Base-by-base conservation (phyloP, 2,329 filamentous ascomycete genomes). In the Fusarium robinianum region DNA sequence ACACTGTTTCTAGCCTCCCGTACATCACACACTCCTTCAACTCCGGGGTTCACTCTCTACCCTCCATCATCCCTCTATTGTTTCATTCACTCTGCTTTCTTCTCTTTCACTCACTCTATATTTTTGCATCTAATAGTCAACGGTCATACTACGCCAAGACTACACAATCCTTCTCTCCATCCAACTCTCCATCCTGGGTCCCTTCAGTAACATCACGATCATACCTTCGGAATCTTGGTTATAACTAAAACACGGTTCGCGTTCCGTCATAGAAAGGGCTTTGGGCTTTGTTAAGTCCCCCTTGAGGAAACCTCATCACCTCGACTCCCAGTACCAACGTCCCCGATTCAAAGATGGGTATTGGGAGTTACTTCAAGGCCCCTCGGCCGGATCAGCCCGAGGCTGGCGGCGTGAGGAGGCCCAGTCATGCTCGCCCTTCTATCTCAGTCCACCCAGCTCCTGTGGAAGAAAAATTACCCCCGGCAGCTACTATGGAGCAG, bases 341-440 rank as follows among this genome's bases (percentile, higher is more conserved):
- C n/a, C n/a, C 29, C 16, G 4, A 31, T 26, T 12, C n/a, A 15
- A 67, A 44, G 29, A 86, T 86, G 83, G 82, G 81, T 47, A 60
- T 86, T 49, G 74, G 72, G 35, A 78, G 67, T 62, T 86, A 85
- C 59, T 84, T 86, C 73, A 83, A 80, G 69, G 70, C 77, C 30
- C 72, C 51, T 15, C 49, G 49, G 11, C 40, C 44, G 9, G 49
- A 43, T 19, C 49, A 57, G 45, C 24, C 35, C 21, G 48, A 53
- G 3, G 45, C 41, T 14, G 50, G 49, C 39, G 35, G 37, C 41
- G 39, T 50, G 19, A 55, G 44, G 33, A 51, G 51, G 24, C 41
- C 36, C 17, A 47, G 55, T 38, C 40, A 53, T n/a, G n/a, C n/a
- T 26, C 51, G 57, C 10, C 44, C 52, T 47, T 34, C 58, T 35